Conservation (phyloP, 176 grass and related monocot species). For the Zoysia japonica region DNA sequence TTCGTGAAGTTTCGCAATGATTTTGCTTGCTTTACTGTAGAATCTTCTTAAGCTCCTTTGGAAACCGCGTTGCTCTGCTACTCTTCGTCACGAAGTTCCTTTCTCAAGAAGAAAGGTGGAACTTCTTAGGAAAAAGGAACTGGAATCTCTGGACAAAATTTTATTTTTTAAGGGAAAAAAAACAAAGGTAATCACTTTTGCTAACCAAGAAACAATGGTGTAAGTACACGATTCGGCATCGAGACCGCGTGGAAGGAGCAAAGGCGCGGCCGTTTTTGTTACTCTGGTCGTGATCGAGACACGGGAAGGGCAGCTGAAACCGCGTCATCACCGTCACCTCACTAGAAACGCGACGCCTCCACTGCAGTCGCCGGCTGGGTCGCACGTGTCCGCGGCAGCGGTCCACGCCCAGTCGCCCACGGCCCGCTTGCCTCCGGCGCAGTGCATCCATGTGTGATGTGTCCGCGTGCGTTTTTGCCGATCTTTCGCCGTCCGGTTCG, state of each 20-base stretch:
- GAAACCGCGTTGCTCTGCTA: not conserved
- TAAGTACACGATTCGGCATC: no score
- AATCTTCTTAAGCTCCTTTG: not conserved
- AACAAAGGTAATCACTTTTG: no score
- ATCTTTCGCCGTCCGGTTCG: no score
- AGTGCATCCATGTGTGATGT: not conserved
- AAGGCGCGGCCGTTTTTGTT: not conserved
- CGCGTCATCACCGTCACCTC: not conserved
- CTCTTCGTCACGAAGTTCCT: conserved; percentile 21
- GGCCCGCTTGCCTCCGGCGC: conserved; percentile 2
- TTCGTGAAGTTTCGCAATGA: conserved; percentile 33
- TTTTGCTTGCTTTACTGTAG: not conserved
- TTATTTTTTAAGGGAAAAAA: no score
- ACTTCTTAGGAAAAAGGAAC: not conserved
- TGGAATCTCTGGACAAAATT: not conserved
- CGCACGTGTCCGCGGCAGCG: not conserved
- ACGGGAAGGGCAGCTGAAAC: no score
- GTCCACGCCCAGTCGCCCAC: no score
- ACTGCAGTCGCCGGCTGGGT: not conserved
- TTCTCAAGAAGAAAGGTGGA: not conserved
- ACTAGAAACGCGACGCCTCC: not conserved
- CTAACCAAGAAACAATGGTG: not conserved
- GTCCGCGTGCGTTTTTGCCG: not conserved
- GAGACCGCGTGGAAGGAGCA: not conserved
- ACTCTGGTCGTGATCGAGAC: no score